These are phyloP conservation scores for Fusarium domesticum DNA, from an alignment of 2,329 filamentous ascomycete species.

Conservation along the genomic window DNA sequence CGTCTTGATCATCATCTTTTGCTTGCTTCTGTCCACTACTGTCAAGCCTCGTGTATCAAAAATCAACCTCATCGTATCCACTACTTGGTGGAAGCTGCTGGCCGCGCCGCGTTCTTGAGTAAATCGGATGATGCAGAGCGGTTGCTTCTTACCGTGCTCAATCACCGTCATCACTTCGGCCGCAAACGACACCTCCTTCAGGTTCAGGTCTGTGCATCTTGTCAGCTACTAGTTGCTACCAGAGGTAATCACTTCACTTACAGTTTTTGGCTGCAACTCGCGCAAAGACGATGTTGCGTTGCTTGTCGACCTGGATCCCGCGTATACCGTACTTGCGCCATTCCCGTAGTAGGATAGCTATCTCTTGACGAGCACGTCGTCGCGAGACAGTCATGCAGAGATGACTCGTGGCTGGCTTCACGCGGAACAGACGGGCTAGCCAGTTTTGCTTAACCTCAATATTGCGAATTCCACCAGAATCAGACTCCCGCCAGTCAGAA, in stretches of 20 bases:
- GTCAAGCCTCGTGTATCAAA: slow-evolving; percentile 64
- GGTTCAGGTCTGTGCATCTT: slow-evolving; percentile 60
- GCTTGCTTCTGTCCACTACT: slow-evolving; percentile 63
- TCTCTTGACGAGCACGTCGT: slow-evolving; percentile 71
- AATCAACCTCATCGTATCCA: slow-evolving; percentile 70
- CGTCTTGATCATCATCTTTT: slow-evolving; percentile 72
- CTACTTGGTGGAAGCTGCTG: slow-evolving; percentile 80
- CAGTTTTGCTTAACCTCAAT: slow-evolving; percentile 75
- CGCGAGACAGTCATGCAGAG: slow-evolving; percentile 70
- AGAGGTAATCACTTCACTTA: slow-evolving; percentile 50
- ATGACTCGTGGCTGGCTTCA: slow-evolving; percentile 76
- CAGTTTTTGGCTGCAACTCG: slow-evolving; percentile 74
- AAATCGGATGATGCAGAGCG: slow-evolving; percentile 78
- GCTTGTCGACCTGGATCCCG: slow-evolving; percentile 75
- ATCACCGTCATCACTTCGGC: slow-evolving; percentile 86
- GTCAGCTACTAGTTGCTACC: slow-evolving; percentile 19
- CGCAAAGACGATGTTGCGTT: slow-evolving; percentile 75
- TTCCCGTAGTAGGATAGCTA: slow-evolving; percentile 70
- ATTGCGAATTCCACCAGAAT: slow-evolving; percentile 44
- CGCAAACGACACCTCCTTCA: slow-evolving; percentile 86
- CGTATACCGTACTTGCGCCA: slow-evolving; percentile 82
- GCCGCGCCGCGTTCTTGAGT: slow-evolving; percentile 90
- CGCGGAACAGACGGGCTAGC: slow-evolving; percentile 83
- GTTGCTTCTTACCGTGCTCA: slow-evolving; percentile 74
- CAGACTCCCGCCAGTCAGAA: slow-evolving; percentile 35